These are phyloP conservation scores for Malus hybrid DNA, from an alignment of 331 rosid genomes.

Conservation along the genomic window DNA sequence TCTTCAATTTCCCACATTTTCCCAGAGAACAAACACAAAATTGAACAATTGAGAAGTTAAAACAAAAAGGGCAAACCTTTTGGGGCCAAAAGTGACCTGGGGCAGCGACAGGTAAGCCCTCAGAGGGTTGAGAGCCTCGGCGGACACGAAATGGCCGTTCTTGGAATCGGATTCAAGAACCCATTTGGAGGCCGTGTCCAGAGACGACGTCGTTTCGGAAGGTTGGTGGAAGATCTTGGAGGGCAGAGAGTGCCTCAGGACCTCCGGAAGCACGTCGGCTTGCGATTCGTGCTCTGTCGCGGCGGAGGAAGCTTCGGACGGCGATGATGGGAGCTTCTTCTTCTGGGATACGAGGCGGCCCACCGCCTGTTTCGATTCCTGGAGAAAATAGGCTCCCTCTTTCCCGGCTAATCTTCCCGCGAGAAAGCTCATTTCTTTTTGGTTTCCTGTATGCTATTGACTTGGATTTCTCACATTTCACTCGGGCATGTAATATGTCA, in stretches of 20 bases:
- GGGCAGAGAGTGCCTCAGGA: conserved; percentile 70
- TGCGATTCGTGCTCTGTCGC: conserved; percentile 24
- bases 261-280: conserved; percentile 83
- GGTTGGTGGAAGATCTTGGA: conserved; percentile 40
- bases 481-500: too few species aligned
- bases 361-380: conserved; percentile 84
- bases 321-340: conserved; percentile 16
- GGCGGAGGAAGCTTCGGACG: conserved; percentile 14
- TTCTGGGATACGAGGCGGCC: conserved; percentile 41
- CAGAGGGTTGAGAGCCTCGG: conserved; percentile 65
- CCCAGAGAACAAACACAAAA: not conserved
- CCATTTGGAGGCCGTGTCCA: conserved; percentile 74
- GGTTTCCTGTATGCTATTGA: not conserved
- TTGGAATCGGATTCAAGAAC: conserved; percentile 41
- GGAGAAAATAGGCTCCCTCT: conserved; percentile 83
- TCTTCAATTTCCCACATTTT: not conserved
- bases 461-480: not conserved
- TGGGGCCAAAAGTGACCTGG: conserved; percentile 85
- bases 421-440: conserved; percentile 59
- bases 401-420: conserved; percentile 84
- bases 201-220: conserved; percentile 12
- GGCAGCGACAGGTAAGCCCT: conserved; percentile 68
- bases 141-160: conserved; percentile 21
- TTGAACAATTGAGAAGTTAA: not conserved
- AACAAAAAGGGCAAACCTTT: conserved; percentile 38